Conservation (phyloP, 2,329 filamentous ascomycete species). For the Hortaea sp. region DNA sequence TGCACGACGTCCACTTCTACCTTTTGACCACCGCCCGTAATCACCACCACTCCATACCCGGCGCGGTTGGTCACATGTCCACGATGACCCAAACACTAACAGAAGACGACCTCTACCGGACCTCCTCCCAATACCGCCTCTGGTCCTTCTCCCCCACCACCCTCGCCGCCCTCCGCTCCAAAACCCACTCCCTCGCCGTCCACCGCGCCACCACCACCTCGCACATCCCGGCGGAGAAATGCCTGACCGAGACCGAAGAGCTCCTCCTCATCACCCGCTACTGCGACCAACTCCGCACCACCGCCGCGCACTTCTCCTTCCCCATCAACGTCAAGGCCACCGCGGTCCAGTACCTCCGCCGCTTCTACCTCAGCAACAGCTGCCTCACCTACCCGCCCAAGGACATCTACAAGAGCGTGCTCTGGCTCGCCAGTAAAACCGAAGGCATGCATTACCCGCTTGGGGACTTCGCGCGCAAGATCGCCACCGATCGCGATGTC, state of each 20-base stretch:
- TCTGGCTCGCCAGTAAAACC: constrained; percentile 90
- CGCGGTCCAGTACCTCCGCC: constrained; percentile 77
- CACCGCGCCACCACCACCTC: constrained; percentile 43
- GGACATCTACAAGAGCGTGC: constrained; percentile 75
- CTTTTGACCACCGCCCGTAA: too few relatives aligned
- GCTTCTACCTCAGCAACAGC: constrained; percentile 93
- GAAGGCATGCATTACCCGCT: constrained; percentile 70
- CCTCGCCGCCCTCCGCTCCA: constrained; percentile 60
- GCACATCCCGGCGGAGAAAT: constrained; percentile 45
- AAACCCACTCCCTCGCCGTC: constrained; percentile 71
- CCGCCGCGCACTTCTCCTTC: constrained; percentile 51
- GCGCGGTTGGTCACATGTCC: background rate
- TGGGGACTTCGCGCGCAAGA: constrained; percentile 44
- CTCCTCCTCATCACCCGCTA: constrained; percentile 72
- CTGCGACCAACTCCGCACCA: constrained; percentile 38
- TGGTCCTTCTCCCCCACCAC: constrained; percentile 81
- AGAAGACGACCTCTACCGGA: constrained; percentile 84
- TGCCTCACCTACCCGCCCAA: constrained; percentile 93
- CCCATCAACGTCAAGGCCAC: constrained; percentile 59
- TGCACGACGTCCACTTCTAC: too few relatives aligned
- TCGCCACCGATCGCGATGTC: constrained; percentile 60
- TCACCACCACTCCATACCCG: too few relatives aligned
- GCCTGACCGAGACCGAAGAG: constrained; percentile 76
- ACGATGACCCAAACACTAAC: constrained; percentile 41
- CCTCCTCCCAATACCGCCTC: constrained; percentile 79